A percentile compares a stretch with the other conserved stretches of the same genome.
Conservation (phyloP, 768 basidiomycete genomes). For the Pleurotus sapidus region DNA sequence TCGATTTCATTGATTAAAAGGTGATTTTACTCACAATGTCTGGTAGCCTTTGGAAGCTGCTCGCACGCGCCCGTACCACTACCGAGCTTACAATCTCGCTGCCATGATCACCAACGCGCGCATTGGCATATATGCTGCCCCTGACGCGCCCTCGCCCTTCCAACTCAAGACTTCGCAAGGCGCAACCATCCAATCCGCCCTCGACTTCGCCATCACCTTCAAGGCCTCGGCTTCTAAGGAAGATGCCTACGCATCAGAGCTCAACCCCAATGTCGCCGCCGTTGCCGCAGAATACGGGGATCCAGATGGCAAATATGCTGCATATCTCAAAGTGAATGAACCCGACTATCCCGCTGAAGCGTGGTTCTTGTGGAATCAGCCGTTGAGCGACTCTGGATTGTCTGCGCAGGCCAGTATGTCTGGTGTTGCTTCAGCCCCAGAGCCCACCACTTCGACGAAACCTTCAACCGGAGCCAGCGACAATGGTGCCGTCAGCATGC, state of each 20-base stretch:
- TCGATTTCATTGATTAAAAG: background rate
- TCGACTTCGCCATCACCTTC: constrained; percentile 55
- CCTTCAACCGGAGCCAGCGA: background rate
- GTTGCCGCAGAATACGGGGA: constrained; percentile 63
- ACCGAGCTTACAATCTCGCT: constrained; percentile 64
- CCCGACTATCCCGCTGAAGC: constrained; percentile 39
- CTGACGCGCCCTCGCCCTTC: constrained; percentile 43
- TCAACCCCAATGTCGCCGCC: constrained; percentile 56
- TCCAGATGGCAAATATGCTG: constrained; percentile 49
- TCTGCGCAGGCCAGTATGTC: constrained; percentile 13
- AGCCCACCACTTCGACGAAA: constrained; percentile 17
- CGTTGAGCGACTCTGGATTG: constrained; percentile 30
- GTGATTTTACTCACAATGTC: background rate
- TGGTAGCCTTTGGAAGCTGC: constrained; percentile 55
- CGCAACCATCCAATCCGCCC: constrained; percentile 55
- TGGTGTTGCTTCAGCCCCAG: background rate
- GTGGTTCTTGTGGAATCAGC: constrained; percentile 56
- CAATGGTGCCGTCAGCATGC: background rate
- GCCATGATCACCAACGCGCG: constrained; percentile 66
- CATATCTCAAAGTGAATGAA: constrained; percentile 37
- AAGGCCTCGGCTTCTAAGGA: constrained; percentile 29
- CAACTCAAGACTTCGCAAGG: constrained; percentile 45
- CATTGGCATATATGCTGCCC: constrained; percentile 43
- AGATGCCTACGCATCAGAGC: constrained; percentile 39
- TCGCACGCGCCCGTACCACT: constrained; percentile 65